A percentile compares a stretch with the other conserved stretches of the same genome.
phyloP scores from a whole-genome alignment of 73 alveolate species.

The Uronychia binucleata region DNA sequence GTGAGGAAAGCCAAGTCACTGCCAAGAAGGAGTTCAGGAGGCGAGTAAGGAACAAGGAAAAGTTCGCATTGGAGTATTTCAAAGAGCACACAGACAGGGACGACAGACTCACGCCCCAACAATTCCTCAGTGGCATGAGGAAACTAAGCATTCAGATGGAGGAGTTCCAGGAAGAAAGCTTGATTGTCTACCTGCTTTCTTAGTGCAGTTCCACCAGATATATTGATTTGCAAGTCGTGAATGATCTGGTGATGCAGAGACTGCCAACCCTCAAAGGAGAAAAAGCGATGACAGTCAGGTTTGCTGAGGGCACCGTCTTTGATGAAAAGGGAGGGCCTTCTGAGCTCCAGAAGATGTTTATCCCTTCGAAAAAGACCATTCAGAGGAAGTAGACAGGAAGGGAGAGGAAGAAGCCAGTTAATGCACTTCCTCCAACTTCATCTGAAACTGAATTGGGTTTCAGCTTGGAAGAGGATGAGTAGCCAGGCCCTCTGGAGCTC shows the following conservation, averaged over 20 bases:
- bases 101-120: neutral
- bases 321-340: too few species aligned
- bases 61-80: neutral
- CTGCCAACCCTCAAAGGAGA: neutral
- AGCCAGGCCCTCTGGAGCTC: too few species aligned
- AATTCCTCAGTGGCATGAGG: neutral
- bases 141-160: neutral
- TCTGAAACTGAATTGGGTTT: too few species aligned
- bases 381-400: constrained; percentile 1
- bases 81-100: neutral
- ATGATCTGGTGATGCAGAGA: neutral
- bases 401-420: too few species aligned
- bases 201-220: neutral
- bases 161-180: neutral
- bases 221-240: neutral
- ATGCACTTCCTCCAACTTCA: too few species aligned
- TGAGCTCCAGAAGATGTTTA: too few species aligned
- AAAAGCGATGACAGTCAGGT: neutral
- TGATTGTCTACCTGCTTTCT: neutral
- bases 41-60: neutral
- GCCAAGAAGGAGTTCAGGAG: neutral
- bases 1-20: neutral
- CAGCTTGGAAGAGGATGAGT: too few species aligned
- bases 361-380: neutral
- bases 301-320: neutral